Evolutionary conservation across 192 early-diverging fungal species (phyloP).

Genomic region (Nowakowskiella sp.): DNA sequence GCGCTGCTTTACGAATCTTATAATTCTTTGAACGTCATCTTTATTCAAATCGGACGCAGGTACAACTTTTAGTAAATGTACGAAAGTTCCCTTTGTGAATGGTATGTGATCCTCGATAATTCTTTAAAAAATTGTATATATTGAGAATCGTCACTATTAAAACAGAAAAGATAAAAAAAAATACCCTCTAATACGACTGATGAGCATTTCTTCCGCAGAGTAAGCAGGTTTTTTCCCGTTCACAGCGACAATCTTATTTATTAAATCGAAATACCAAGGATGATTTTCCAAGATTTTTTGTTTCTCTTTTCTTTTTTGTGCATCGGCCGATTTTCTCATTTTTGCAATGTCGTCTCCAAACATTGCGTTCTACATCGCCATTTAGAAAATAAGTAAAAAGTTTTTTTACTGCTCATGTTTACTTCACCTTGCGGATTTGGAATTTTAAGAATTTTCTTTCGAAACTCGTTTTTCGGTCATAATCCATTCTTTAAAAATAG

Average conservation of each 20-base stretch:
- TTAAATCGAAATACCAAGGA: constrained; percentile 47
- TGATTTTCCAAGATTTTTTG: constrained; percentile 22
- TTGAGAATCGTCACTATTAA: neutral
- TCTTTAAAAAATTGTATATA: constrained; percentile 7
- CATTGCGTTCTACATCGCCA: constrained; percentile 16
- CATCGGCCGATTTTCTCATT: constrained; percentile 32
- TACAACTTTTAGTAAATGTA: constrained; percentile 41
- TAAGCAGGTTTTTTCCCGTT: constrained; percentile 20
- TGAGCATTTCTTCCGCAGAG: constrained; percentile 31
- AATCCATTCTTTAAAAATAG: constrained; percentile 36
- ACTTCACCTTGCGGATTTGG: constrained; percentile 32
- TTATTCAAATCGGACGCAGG: constrained; percentile 42
- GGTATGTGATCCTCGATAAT: constrained; percentile 33
- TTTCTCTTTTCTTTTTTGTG: constrained; percentile 14
- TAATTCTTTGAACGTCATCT: constrained; percentile 49
- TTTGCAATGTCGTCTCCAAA: constrained; percentile 34
- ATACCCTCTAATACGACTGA: constrained; percentile 39
- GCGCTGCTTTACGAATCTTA: constrained; percentile 43
- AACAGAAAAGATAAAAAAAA: neutral
- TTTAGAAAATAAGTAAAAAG: constrained; percentile 2
- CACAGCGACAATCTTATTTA: constrained; percentile 34
- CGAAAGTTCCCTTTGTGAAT: constrained; percentile 35
- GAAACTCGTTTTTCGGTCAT: constrained; percentile 31
- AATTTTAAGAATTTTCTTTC: constrained; percentile 28
- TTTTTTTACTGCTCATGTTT: too few relatives aligned